Base-by-base conservation (phyloP, 495 filamentous ascomycete genomes). In the Neurospora hispaniola region DNA sequence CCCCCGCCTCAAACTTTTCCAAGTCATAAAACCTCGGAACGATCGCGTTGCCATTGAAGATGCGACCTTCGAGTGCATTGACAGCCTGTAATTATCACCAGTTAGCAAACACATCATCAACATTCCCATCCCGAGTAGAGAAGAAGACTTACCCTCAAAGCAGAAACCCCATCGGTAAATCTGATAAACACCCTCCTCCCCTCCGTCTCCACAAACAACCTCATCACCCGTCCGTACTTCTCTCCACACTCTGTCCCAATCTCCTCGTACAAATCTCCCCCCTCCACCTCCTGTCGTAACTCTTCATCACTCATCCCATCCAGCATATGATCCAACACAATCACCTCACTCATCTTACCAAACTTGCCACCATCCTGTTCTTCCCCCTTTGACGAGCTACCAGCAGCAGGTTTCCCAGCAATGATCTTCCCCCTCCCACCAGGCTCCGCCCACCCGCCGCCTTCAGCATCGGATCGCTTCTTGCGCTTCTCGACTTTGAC, bases 241-340 rank as follows among this genome's bases (percentile, higher is more conserved):
- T 92, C 87, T 48, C 88, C 88, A 81, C 95, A 98, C 80, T 96
- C 93, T 73, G 97, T 93, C 23, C 96, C 96, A 79, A 99, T 97
- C 82, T 98, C 94, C 81, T 97, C 94, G 76, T 93, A 88, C 75
- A 99, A 79, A 0, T 72, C 43, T 35, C 91, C 92, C 14, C 91
- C 90, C 73, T 89, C 88, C 40, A 86, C 82, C 82, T 98, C 96
- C 2, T 81, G 83, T 14, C 54, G 35, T 7, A 66, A 1, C 42
- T 95, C 82, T 1, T 88, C 75, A 70, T 90, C 83, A 0, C 77
- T 78, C 85, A 97, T 90, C 4, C 90, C 92, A 72, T 95, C 89
- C 3, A 97, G 82, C 93, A 98, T 97, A 8, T 90, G 89, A 20
- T 82, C 83, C 31, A 97, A 80, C 69, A 95, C 88, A 31, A 98